A percentile compares a stretch with the other conserved stretches of the same genome.
Conservation (phyloP, 768 basidiomycete genomes). For the Russula sp. region DNA sequence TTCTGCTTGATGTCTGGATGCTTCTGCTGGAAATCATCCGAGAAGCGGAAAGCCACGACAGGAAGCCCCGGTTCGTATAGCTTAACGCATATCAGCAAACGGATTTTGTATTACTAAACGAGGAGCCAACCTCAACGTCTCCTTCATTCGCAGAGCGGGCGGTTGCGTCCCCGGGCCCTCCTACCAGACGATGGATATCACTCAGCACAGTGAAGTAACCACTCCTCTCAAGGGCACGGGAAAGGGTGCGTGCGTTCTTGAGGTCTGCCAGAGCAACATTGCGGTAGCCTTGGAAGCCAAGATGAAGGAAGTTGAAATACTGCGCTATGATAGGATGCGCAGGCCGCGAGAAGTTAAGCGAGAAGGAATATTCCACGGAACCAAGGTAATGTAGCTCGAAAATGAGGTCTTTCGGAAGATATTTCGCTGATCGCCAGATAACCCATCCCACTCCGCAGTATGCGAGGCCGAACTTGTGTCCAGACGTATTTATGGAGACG, state of each 20-base stretch:
- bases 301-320: conserved; percentile 59
- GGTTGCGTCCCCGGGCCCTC: too few species aligned
- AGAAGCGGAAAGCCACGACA: conserved; percentile 51
- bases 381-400: conserved; percentile 53
- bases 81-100: conserved; percentile 25
- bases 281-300: conserved; percentile 52
- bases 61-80: conserved; percentile 47
- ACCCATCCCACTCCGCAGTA: conserved; percentile 62
- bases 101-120: background rate
- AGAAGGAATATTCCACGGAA: conserved; percentile 69
- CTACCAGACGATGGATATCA: conserved; percentile 46
- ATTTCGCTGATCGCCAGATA: conserved; percentile 50
- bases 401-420: conserved; percentile 63
- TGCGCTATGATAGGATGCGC: conserved; percentile 57
- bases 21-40: conserved; percentile 44
- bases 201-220: conserved; percentile 48
- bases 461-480: conserved; percentile 55
- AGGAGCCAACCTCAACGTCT: conserved; percentile 47
- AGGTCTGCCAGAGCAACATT: conserved; percentile 43
- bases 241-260: conserved; percentile 59
- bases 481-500: conserved; percentile 51
- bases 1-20: conserved; percentile 53
- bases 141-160: conserved; percentile 40
- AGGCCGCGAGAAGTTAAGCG: conserved; percentile 55
- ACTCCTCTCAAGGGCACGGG: conserved; percentile 53